These are phyloP conservation scores for Chlorella ohadii DNA, from an alignment of 139 green algal genomes.

Conservation along the genomic window DNA sequence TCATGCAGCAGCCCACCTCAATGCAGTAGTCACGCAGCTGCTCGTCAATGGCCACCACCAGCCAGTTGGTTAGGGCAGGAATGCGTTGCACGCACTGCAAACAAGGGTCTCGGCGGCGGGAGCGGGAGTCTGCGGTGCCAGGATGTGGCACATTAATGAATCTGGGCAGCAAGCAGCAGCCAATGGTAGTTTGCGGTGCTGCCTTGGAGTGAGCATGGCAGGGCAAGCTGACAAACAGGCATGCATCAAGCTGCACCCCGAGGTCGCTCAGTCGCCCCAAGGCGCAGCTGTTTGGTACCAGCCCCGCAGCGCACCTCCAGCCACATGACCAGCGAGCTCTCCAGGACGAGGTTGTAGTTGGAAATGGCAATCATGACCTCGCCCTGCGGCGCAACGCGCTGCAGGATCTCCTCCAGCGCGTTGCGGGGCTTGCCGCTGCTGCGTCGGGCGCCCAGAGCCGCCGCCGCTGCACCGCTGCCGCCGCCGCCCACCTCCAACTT, in stretches of 20 bases:
- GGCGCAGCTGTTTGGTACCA: not conserved
- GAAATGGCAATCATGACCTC: conserved; percentile 93
- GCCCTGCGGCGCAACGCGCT: conserved; percentile 73
- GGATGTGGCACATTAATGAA: no score
- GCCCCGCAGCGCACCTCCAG: conserved; percentile 43
- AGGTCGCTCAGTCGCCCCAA: no score
- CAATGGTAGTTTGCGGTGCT: no score
- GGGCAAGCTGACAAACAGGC: no score
- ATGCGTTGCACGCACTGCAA: conserved; percentile 33
- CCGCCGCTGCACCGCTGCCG: not conserved
- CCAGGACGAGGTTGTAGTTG: conserved; percentile 84
- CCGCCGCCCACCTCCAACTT: conserved; percentile 38
- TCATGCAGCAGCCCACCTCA: not conserved
- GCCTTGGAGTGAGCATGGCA: no score
- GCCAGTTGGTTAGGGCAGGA: conserved; percentile 78
- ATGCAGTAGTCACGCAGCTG: conserved; percentile 60
- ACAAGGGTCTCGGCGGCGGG: no score
- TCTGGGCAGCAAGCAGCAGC: no score
- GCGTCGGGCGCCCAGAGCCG: not conserved
- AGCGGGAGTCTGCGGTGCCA: no score
- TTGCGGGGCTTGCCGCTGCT: conserved; percentile 41
- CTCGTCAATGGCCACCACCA: conserved; percentile 93
- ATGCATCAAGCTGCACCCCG: no score
- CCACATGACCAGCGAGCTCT: conserved; percentile 76
- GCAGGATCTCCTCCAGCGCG: conserved; percentile 62